Evolutionary conservation across 371 early-diverging fungal species (phyloP), one percentile per base, ranked within the genome.

Genomic region (Paraphysoderma sedebokerense): DNA sequence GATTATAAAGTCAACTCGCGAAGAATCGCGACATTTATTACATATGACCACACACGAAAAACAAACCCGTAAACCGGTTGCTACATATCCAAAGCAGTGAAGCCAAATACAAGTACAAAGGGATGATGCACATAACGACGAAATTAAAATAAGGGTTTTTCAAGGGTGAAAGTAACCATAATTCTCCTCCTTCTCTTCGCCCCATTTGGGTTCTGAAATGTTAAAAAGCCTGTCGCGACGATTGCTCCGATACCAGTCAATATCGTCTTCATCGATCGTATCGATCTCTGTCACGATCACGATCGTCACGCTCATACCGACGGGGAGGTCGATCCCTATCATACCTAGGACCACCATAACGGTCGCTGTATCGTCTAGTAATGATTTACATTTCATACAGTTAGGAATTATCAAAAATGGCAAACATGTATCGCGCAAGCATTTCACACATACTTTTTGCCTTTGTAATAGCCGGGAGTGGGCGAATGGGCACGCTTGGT

Each of bases 391-490:
- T 20, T 56, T 47, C 46, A 51, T 50, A 17, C 50, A 38, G 30
- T 44, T 24, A 17, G 35, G 35, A 34, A 34, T 13, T 13, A 34
- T 34, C 13, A 34, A 17, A 34, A 34, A 13, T 17, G 17, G 17
- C 35, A 13, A 13, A 34, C 17, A 34, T 34, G 17, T 13, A 34
- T 13, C 13, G 17, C 13, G 17, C 17, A 13, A 34, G 17, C 17
- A 17, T 13, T 13, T 13, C 17, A 26, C 54, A 53, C 42, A 59
- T 63, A 13, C 48, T 52, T 52, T 72, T 70, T 26, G 17, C 79
- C 79, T 73, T 69, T 72, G 57, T 81, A 81, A 50, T 63, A 63
- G 44, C 83, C 83, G 34, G 80, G 81, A 34, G 79, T 79, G 31
- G 80, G 70, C 20, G 65, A 62, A 54, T 81, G 82, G 24, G 80